phyloP scores from a whole-genome alignment of 441 rosid species.

The Eugenia klotzschiana region DNA sequence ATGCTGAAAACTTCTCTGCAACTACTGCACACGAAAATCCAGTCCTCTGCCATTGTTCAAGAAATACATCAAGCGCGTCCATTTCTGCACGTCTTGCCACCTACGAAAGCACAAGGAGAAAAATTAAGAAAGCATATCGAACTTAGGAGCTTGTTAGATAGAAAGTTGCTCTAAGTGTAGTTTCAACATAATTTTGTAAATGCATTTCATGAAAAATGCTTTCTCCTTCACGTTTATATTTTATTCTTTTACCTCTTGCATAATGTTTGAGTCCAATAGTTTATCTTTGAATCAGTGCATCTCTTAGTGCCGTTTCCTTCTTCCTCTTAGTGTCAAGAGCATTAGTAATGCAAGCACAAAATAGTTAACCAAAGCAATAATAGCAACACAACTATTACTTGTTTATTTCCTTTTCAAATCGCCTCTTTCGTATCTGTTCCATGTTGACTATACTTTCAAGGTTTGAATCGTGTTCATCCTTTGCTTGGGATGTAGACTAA shows the following conservation, averaged over 20 bases:
- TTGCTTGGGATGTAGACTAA: background rate
- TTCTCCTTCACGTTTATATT: background rate
- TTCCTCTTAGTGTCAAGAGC: background rate
- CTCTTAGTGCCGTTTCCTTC: background rate
- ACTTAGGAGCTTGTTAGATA: background rate
- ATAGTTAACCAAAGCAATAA: background rate
- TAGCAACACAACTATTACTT: background rate
- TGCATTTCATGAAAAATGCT: background rate
- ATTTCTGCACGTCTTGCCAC: background rate
- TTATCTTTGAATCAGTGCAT: background rate
- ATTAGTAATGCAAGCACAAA: background rate
- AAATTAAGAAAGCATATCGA: background rate
- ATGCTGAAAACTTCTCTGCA: background rate
- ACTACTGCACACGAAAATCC: background rate
- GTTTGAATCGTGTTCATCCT: background rate
- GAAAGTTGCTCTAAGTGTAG: background rate
- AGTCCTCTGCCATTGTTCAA: background rate
- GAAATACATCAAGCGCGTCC: background rate
- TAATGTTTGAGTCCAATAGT: background rate
- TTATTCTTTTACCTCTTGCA: background rate
- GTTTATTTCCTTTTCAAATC: background rate
- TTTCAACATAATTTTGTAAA: background rate
- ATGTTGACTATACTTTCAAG: background rate
- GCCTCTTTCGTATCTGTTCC: background rate
- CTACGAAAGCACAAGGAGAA: background rate